These are phyloP conservation scores for Metschnikowia kunwiensis DNA, from an alignment of 805 yeast species.

Conservation along the genomic window DNA sequence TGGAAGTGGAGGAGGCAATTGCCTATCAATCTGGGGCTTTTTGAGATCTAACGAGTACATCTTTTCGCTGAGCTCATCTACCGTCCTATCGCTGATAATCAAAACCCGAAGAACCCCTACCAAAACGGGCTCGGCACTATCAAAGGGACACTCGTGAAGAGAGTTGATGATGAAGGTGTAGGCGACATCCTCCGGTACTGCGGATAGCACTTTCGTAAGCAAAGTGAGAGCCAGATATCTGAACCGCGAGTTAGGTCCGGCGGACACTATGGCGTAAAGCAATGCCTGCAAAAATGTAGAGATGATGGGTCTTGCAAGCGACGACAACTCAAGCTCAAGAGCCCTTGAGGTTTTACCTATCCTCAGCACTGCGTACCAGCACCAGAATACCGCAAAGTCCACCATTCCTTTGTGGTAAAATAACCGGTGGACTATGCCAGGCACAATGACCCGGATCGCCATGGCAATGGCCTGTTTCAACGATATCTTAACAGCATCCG, in stretches of 20 bases:
- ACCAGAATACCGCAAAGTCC: constrained; percentile 36
- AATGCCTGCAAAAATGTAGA: constrained; percentile 32
- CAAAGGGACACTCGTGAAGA: constrained; percentile 62
- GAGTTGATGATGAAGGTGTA: constrained; percentile 64
- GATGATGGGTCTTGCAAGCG: constrained; percentile 30
- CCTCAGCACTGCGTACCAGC: constrained; percentile 35
- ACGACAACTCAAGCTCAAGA: constrained; percentile 29
- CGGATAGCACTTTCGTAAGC: constrained; percentile 59
- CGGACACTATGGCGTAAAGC: constrained; percentile 19
- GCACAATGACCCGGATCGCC: constrained; percentile 31
- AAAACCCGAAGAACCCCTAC: constrained; percentile 71
- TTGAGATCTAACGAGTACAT: constrained; percentile 10
- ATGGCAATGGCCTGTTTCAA: constrained; percentile 20
- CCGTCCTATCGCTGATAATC: constrained; percentile 28
- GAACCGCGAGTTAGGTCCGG: constrained; percentile 24
- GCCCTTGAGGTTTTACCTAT: constrained; percentile 15
- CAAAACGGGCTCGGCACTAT: constrained; percentile 54
- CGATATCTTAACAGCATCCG: constrained; percentile 8
- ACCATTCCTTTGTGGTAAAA: constrained; percentile 21
- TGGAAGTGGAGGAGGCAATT: constrained; percentile 21
- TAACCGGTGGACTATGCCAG: constrained; percentile 31
- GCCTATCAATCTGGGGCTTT: constrained; percentile 21
- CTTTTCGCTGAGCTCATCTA: constrained; percentile 13
- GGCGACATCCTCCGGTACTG: constrained; percentile 52
- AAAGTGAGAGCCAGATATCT: constrained; percentile 52